Evolutionary conservation across 192 early-diverging fungal species (phyloP).

Genomic region (Coemansia sp.): DNA sequence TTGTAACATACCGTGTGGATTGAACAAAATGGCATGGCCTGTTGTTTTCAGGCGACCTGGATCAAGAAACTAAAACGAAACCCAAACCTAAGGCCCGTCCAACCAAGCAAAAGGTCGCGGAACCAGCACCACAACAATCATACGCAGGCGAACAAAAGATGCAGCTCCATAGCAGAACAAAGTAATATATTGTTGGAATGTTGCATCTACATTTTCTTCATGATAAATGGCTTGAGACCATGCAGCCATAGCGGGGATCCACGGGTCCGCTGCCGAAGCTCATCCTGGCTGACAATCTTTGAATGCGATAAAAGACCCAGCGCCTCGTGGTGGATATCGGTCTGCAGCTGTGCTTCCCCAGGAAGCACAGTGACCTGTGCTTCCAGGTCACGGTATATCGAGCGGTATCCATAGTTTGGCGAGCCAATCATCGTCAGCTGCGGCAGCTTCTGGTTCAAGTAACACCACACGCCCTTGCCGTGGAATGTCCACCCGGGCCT

Average conservation of each 20-base stretch:
- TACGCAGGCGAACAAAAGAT: not conserved
- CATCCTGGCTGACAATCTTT: conserved; percentile 19
- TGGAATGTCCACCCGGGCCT: conserved; percentile 91
- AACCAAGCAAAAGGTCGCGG: conserved; percentile 16
- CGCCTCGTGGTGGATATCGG: conserved; percentile 48
- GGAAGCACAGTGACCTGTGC: not conserved
- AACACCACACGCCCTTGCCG: conserved; percentile 89
- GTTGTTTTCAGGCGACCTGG: conserved; percentile 54
- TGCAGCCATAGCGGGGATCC: conserved; percentile 44
- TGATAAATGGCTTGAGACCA: conserved; percentile 41
- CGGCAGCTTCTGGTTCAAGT: conserved; percentile 59
- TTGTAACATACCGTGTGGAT: no score
- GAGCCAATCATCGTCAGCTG: conserved; percentile 87
- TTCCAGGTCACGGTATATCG: conserved; percentile 45
- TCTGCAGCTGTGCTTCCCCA: conserved; percentile 35
- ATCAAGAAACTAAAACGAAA: conserved; percentile 6
- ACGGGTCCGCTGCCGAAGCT: conserved; percentile 22
- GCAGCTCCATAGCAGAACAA: conserved; percentile 1
- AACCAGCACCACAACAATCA: not conserved
- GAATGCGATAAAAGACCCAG: not conserved
- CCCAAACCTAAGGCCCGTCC: not conserved
- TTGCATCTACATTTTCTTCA: conserved; percentile 37
- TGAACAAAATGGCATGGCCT: no score
- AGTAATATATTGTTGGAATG: not conserved
- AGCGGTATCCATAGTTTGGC: conserved; percentile 92